Conservation (phyloP, 306 rosid genomes). For the Amphicarpaea edgeworthii region DNA sequence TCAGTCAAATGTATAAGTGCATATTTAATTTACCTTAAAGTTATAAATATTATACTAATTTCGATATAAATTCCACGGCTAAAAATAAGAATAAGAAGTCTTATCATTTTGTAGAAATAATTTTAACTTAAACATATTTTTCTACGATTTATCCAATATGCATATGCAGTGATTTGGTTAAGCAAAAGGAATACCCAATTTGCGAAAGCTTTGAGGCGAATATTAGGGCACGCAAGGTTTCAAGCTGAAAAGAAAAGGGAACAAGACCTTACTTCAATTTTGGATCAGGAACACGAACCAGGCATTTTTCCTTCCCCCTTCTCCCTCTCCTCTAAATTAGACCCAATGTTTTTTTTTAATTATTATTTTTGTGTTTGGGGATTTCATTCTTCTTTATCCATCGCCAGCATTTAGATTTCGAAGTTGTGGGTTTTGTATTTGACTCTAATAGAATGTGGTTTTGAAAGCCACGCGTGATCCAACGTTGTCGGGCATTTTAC, state of each 20-base stretch:
- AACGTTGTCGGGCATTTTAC: background rate
- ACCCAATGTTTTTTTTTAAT: background rate
- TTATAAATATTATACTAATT: no score
- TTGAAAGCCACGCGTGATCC: conserved; percentile 11
- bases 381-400: background rate
- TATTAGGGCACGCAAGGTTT: background rate
- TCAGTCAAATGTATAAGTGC: no score
- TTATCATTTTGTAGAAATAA: no score
- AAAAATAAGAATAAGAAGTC: no score
- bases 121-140: no score
- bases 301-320: background rate
- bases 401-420: background rate
- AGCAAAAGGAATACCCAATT: conserved; percentile 4
- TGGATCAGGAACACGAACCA: background rate
- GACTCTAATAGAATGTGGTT: background rate
- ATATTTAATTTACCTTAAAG: no score
- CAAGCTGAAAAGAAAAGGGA: background rate
- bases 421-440: background rate
- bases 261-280: background rate
- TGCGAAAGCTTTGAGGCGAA: background rate
- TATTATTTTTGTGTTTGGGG: background rate
- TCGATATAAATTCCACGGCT: no score
- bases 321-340: background rate
- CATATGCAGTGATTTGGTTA: no score
- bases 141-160: no score